A percentile compares a stretch with the other conserved stretches of the same genome.
These are phyloP conservation scores for Taiozyma onychis DNA, from an alignment of 1,139 yeast genomes.

Conservation along the genomic window DNA sequence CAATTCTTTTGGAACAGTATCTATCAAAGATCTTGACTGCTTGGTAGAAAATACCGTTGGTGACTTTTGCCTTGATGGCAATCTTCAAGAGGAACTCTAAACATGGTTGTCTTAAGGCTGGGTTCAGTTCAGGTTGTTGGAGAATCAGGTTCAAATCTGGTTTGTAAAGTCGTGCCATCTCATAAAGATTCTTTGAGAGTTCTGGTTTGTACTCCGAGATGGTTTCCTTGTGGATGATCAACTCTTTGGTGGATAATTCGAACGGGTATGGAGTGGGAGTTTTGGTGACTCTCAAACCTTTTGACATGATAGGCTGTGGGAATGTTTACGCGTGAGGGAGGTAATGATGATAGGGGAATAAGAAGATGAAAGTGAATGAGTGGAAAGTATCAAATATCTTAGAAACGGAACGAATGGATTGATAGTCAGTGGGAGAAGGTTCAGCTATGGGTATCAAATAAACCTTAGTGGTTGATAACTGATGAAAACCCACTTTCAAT, in stretches of 20 bases:
- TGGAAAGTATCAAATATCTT: not conserved
- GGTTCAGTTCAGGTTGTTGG: constrained; percentile 61
- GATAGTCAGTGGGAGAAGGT: not conserved
- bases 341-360: not conserved
- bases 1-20: constrained; percentile 60
- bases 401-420: not conserved
- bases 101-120: constrained; percentile 41
- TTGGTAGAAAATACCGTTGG: constrained; percentile 54
- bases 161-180: constrained; percentile 31
- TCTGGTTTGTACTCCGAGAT: constrained; percentile 51
- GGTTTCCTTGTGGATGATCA: constrained; percentile 39
- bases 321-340: not conserved
- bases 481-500: not conserved
- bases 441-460: not conserved
- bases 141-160: constrained; percentile 51
- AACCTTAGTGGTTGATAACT: not conserved
- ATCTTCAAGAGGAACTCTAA: constrained; percentile 55
- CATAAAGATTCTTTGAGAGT: constrained; percentile 37
- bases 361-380: not conserved
- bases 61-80: constrained; percentile 51
- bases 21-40: constrained; percentile 59
- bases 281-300: constrained; percentile 33
- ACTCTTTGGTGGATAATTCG: constrained; percentile 45
- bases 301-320: constrained; percentile 8
- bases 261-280: constrained; percentile 40